Evolutionary conservation across 306 rosid species (phyloP), one percentile per base, ranked within the genome.

Genomic region (Prunus salicina): DNA sequence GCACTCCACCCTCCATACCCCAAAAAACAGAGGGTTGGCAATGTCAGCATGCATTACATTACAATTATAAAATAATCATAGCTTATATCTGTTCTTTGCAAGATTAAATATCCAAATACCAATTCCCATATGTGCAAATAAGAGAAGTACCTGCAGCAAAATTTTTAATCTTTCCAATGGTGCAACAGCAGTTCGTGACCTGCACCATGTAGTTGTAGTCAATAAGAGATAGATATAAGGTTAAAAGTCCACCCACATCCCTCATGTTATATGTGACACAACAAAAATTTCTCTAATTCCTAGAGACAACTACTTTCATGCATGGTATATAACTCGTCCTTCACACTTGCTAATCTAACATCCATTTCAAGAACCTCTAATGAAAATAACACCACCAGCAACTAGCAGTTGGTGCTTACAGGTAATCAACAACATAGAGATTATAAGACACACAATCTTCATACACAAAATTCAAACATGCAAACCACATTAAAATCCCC

Each of bases 171-270:
- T 91, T 75, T 85, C 90, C 77, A 84, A 71, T 12, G 89, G 90
- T 72, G 90, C 91, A 66, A 88, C 96, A 67, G 93, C 90, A 68
- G 87, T 86, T 34, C 91, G 88, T 38, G 92, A 90, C 76, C 94
- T 88, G 74, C 78, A 58, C 38, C 51, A 80, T 41, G 67, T 76
- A 64, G 72, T 45, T 41, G 67, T 76, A 64, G 72, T 45, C 20
- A 28, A 65, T 58, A 74, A 47, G 69, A 25, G 3, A 61, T 22
- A 34, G 63, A 58, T 51, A 15, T 41, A n/a, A 43, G 5, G 30
- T 52, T 34, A 15, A 8, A 51, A 81, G 43, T 62, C 45, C 27
- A 18, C 47, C 25, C 43, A 30, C 5, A 28, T 18, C 68, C 32
- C 64, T 60, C 34, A 4, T 60, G 64, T 24, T 60, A 25, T 25